phyloP scores from a whole-genome alignment of 2,329 filamentous ascomycete genomes.

The Talaromyces sp. region DNA sequence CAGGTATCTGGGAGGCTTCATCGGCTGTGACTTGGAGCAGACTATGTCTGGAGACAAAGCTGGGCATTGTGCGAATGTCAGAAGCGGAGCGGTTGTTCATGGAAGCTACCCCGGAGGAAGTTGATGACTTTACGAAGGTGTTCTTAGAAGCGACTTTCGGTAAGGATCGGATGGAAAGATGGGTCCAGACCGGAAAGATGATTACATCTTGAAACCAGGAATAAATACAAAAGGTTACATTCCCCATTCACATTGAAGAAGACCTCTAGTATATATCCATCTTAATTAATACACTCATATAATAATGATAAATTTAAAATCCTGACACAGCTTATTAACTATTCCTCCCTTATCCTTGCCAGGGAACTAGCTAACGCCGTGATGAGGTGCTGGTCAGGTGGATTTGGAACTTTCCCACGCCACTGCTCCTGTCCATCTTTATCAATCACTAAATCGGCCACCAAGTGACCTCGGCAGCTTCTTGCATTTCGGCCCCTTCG shows the following conservation, averaged over 20 bases:
- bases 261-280: too few species aligned
- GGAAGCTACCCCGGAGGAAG: conserved; percentile 5
- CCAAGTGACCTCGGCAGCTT: conserved; percentile 1
- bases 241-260: too few species aligned
- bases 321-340: too few species aligned
- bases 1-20: background rate
- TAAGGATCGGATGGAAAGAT: conserved; percentile 5
- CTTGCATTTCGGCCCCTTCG: background rate
- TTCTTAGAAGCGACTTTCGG: conserved; percentile 5
- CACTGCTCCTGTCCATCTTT: conserved; percentile 4
- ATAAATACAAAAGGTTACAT: too few species aligned
- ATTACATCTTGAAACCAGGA: too few species aligned
- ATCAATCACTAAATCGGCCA: conserved; percentile 5
- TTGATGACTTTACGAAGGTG: conserved; percentile 4
- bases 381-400: conserved; percentile 2
- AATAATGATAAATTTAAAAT: too few species aligned
- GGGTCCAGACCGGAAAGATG: background rate
- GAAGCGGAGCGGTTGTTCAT: conserved; percentile 4
- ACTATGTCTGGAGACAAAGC: background rate
- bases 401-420: conserved; percentile 10
- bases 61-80: background rate
- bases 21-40: conserved; percentile 5
- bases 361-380: background rate
- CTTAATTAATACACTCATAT: too few species aligned
- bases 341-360: background rate